Evolutionary conservation across 2,329 filamentous ascomycete species (phyloP).

Genomic region (Pseudocercospora vitis): DNA sequence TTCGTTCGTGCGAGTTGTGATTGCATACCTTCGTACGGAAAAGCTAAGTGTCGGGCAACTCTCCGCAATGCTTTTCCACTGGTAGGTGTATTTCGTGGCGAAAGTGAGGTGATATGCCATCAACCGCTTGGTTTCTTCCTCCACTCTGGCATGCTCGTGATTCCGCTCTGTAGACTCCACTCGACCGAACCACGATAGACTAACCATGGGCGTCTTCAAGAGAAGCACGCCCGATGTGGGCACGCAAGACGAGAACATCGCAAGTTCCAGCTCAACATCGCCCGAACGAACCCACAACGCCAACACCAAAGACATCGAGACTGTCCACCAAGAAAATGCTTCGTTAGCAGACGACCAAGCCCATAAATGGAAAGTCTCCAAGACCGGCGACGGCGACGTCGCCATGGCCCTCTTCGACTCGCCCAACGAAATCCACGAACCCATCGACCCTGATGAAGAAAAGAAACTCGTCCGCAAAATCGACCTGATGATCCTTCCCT

Average conservation of each 20-base stretch:
- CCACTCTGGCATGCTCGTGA: not conserved
- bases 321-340: conserved; percentile 19
- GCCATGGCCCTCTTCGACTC: conserved; percentile 54
- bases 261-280: conserved; percentile 13
- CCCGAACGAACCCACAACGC: conserved; percentile 9
- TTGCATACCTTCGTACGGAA: not conserved
- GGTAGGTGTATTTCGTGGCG: not conserved
- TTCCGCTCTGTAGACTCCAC: not conserved
- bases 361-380: conserved; percentile 32
- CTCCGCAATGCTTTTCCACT: not conserved
- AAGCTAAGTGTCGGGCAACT: not conserved
- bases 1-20: no score
- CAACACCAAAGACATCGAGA: conserved; percentile 13
- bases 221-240: conserved; percentile 9
- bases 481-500: conserved; percentile 60
- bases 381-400: conserved; percentile 44
- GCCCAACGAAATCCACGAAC: conserved; percentile 43
- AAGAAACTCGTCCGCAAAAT: conserved; percentile 55
- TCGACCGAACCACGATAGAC: not conserved
- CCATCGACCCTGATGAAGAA: conserved; percentile 51
- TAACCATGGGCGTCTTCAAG: conserved; percentile 27
- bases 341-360: conserved; percentile 4
- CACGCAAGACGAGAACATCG: conserved; percentile 19
- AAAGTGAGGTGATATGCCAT: no score
- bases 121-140: not conserved